Evolutionary conservation across 495 filamentous ascomycete genomes (phyloP).

Genomic region (Zalerion maritima): DNA sequence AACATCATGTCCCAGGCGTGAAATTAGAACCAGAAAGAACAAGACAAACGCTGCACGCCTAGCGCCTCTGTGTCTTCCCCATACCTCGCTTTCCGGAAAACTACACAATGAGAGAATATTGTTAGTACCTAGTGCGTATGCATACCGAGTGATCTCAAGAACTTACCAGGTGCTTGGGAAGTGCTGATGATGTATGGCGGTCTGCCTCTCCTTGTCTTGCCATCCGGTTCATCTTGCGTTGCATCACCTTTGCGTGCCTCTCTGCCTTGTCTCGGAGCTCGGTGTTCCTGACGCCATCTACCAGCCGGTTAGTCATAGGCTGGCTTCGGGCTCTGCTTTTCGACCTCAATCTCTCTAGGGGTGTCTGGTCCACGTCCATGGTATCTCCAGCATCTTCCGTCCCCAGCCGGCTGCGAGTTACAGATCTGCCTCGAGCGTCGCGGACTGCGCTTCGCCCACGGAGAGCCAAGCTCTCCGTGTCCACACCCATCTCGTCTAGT

Average conservation of each 20-base stretch:
- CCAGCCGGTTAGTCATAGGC: constrained; percentile 59
- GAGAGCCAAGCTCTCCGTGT: constrained; percentile 55
- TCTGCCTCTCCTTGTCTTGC: constrained; percentile 92
- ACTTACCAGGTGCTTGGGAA: constrained; percentile 87
- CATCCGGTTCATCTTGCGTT: constrained; percentile 98
- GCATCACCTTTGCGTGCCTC: constrained; percentile 67
- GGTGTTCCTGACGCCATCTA: constrained; percentile 59
- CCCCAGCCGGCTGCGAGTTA: constrained; percentile 29
- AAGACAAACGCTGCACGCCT: constrained; percentile 4
- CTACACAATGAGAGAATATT: constrained; percentile 14
- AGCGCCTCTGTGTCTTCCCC: constrained; percentile 40
- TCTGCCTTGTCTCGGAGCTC: constrained; percentile 62
- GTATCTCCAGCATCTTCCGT: constrained; percentile 47
- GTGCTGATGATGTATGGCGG: constrained; percentile 65
- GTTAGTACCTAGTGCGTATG: constrained; percentile 15
- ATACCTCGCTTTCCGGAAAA: constrained; percentile 44
- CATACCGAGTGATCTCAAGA: background rate
- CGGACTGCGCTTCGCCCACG: constrained; percentile 46
- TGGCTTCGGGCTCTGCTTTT: constrained; percentile 69
- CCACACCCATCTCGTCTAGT: constrained; percentile 71
- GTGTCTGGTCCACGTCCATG: constrained; percentile 75
- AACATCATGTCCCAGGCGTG: too few relatives aligned
- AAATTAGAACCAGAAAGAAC: constrained; percentile 1
- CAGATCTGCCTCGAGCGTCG: constrained; percentile 46
- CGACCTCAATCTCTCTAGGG: constrained; percentile 49